These are phyloP conservation scores for Thozetella sp. DNA, from an alignment of 495 filamentous ascomycete genomes.

Conservation along the genomic window DNA sequence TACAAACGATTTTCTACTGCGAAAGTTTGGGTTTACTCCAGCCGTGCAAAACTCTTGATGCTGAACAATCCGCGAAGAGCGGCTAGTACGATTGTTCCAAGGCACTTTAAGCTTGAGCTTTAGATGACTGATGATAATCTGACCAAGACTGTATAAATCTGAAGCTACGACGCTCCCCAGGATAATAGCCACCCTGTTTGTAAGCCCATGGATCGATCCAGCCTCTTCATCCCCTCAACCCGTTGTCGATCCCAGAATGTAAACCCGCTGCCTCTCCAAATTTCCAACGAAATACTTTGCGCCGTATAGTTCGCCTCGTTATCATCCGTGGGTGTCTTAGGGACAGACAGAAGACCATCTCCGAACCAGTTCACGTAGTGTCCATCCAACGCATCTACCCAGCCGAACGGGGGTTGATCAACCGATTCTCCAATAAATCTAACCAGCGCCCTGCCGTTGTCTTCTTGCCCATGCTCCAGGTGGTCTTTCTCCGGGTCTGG, in stretches of 20 bases:
- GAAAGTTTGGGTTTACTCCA: no score
- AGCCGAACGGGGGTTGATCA: slow-evolving; percentile 7
- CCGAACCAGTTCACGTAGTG: slow-evolving; percentile 7
- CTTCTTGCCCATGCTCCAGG: neutral
- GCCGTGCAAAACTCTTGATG: no score
- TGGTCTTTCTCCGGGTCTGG: neutral
- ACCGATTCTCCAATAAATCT: slow-evolving; percentile 1
- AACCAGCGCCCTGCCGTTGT: neutral
- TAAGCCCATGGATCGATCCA: no score
- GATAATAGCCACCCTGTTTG: no score
- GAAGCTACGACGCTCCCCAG: no score
- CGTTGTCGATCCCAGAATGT: slow-evolving; percentile 5
- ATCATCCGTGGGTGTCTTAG: neutral
- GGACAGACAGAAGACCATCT: slow-evolving; percentile 3
- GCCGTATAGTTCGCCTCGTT: neutral
- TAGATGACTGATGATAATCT: no score
- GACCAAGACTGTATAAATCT: no score
- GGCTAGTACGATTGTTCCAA: no score
- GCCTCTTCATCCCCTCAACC: slow-evolving; percentile 6
- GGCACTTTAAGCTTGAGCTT: no score
- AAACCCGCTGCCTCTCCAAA: slow-evolving; percentile 5
- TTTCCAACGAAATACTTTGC: neutral
- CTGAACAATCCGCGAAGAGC: no score
- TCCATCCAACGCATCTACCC: slow-evolving; percentile 6
- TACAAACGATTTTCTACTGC: no score